Base-by-base conservation (phyloP, 2,329 filamentous ascomycete species). In the Mariannaea elegans region DNA sequence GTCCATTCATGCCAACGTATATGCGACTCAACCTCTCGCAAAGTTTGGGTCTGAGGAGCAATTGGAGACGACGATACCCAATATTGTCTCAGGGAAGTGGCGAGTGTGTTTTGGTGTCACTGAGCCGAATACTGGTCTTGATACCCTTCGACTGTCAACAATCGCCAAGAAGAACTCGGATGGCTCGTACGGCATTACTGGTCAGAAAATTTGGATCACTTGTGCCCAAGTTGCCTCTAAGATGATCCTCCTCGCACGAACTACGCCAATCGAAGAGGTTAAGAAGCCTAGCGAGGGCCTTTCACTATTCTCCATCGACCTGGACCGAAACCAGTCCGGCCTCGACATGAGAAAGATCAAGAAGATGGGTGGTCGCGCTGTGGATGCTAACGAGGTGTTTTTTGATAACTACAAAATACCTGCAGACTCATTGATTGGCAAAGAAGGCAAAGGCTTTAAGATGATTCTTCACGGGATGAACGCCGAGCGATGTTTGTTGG, bases 131-230 rank as follows among this genome's bases (percentile, higher is more conserved):
- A 88, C 90, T 0, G 92, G 92, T 0, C 84, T 96, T 1, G 90
- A 96, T 59, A 96, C 92, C 0, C 78, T 94, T 10, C 85, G 88
- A 39, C 78, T 96, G 3, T 82, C 81, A 36, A 94, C 91, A 0
- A 76, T 78, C 6, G 92, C 92, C 0, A 82, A 75, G 27, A 84
- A 82, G 65, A 69, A 74, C 34, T 55, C 62, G 3, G 84, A 87
- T 18, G 85, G 84, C 13, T 82, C 80, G 4, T 96, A 94, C 72
- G 80, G 77, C 1, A 82, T 96, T 10, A 86, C 86, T 0, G 92
- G 92, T 0, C 91, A 94, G 72, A 96, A 96, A 78, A 94, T 94
- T 54, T 96, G 92, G 92, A 96, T 95, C 54, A 92, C 91, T 0
- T 94, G 87, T 52, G 92, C 92, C 0, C 91, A 96, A 72, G 90